Evolutionary conservation across 768 basidiomycete genomes (phyloP), one percentile per base, ranked within the genome.

Genomic region (Cystoderma amianthinum): DNA sequence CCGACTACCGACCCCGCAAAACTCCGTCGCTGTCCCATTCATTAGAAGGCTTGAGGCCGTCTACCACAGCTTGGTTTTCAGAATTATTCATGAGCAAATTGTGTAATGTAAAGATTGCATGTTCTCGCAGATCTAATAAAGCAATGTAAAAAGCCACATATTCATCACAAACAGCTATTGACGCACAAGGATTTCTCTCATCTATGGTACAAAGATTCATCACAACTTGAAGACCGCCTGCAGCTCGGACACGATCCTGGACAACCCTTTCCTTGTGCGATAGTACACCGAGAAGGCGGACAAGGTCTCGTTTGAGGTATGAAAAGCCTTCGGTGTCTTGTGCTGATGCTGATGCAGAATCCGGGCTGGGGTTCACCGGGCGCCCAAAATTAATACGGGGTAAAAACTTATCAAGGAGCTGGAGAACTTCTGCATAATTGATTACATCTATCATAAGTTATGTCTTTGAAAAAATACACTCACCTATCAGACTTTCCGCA

Each of bases 161-260:
- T n/a, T n/a, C 41, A 33, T 15, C 36, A 51, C 43, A 37, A 10
- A 18, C 33, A 45, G 44, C 35, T 41, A 45, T 38, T 43, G 36
- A 78, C 92, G 62, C 58, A 95, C 93, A 93, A 28, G 93, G 93
- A 61, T 94, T 96, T 43, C 83, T 66, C 51, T 93, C 92, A 57
- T 97, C 93, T 19, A 91, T 68, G 13, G 89, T 87, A 59, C 91
- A 94, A 62, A 93, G 69, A 54, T 85, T 86, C 77, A 96, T 80
- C 13, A 95, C 72, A 35, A 90, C 74, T 39, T 81, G 72, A 44
- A 96, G 78, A 35, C 92, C 92, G 17, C 77, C 84, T 47, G 72
- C 78, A 24, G 60, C 60, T 37, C 92, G 73, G 30, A 82, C 71
- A 6, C 79, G 74, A 59, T 95, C 86, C 55, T 94, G 92, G 32